phyloP scores from a whole-genome alignment of 2,329 filamentous ascomycete species.

The Huntiella abstrusa region DNA sequence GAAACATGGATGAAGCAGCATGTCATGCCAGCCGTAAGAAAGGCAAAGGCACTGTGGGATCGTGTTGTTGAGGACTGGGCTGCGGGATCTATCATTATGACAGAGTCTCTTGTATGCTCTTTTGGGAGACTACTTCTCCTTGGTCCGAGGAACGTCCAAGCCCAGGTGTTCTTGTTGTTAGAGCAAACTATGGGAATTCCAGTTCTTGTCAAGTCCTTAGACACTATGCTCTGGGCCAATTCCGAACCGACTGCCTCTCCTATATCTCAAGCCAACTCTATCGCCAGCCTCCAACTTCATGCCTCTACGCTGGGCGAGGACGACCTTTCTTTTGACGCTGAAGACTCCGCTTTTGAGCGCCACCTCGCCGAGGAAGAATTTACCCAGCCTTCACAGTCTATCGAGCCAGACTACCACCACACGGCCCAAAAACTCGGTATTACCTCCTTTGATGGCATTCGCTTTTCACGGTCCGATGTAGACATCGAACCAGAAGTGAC shows the following conservation, averaged over 20 bases:
- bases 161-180: constrained; percentile 56
- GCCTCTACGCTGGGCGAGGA: no score
- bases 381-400: neutral
- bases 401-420: neutral
- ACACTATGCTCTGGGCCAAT: constrained; percentile 2
- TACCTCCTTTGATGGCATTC: constrained; percentile 3
- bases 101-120: constrained; percentile 59
- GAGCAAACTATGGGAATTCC: constrained; percentile 66
- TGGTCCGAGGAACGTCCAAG: constrained; percentile 42
- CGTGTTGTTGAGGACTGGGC: constrained; percentile 65
- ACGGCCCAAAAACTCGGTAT: constrained; percentile 1
- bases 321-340: neutral
- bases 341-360: neutral
- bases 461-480: constrained; percentile 4
- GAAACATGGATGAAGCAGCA: constrained; percentile 4
- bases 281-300: no score
- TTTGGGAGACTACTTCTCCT: constrained; percentile 66
- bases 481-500: constrained; percentile 1
- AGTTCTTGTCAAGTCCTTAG: constrained; percentile 24
- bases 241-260: no score
- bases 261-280: no score
- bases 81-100: constrained; percentile 48
- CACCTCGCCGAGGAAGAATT: neutral
- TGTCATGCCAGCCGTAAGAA: constrained; percentile 16
- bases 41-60: constrained; percentile 60